Base-by-base conservation (phyloP, 1,284 basidiomycete genomes). In the Leucoagaricus sp. region DNA sequence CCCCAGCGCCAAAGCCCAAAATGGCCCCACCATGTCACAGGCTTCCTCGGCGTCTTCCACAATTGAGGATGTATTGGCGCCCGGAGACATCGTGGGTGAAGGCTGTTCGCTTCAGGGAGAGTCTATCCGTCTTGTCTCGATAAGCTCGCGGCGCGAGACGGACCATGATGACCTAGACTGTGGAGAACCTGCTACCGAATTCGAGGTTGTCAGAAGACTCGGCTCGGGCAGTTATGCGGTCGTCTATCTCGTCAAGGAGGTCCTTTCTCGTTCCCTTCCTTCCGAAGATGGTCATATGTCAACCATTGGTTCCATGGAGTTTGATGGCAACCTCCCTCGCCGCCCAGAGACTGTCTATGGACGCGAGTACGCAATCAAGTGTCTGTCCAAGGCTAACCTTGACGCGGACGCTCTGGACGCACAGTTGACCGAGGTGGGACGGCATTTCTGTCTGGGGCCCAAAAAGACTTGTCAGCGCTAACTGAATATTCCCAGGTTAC, bases 361-460 rank as follows among this genome's bases (percentile, higher is more conserved):
- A 28, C 82, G 90, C 58, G 88, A 98, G 70, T 99, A 91, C 70
- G 96, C 96, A 17, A 85, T 99, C 75, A 99, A 99, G 80, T 94
- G 94, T 72, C 79, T 99, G 58, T 95, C 92, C 70, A 98, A 96
- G 73, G 89, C 88, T 51, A 90, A 96, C 77, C 86, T 96, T 62
- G 87, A 92, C 72, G 83, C 89, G 64, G 93, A 96, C 57, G 88
- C 91, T 62, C 80, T 96, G 66, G 84, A 82, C 38, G 87, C 93
- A 3, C 95, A 97, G 75, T 82, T 95, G 75, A 86, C 92, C 65
- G 95, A 97, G 84, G 90, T 90, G 61, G 49, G 77, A 72, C 60
- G 46, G 53, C 25, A 42, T 25, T 61, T 28, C 45, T 49, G 33
- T 45, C 17, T 25, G 10, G n/a, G 21, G 49, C 26, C 47, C 44